Evolutionary conservation across 305 asterid genomes (phyloP), one percentile per base, ranked within the genome.

Genomic region (Solanum hybrid): DNA sequence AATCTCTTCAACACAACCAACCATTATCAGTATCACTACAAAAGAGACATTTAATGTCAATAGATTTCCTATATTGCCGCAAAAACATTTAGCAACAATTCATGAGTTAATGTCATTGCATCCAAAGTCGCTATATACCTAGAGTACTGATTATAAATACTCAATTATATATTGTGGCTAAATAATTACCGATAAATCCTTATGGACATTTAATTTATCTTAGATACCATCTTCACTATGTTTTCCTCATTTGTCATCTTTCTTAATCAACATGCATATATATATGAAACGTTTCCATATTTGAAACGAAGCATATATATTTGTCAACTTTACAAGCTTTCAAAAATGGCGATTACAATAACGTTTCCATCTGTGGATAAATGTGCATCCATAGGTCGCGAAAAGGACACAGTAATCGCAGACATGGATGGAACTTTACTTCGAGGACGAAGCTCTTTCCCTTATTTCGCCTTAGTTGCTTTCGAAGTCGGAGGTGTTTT

Each of bases 391-490:
- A 91, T 87, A 3, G 92, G 94, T 3, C 92, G 94, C 2, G 95
- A 93, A 81, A 94, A 91, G 61, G 92, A 92, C 22, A 91, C 95
- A 0, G 94, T 93, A 36, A 95, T 95, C 12, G 95, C 97, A 0
- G 96, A 93, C 89, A 90, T 95, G 96, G 96, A 95, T 31, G 97
- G 97, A 24, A 94, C 97, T 0, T 57, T 95, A 80, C 92, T 95
- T 2, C 90, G 92, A 42, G 96, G 95, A 3, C 46, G 93, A 5
- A 91, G 93, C 90, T 93, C 95, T 1, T 92, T 92, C 35, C 95
- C 95, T 5, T 93, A 93, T 86, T 93, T 91, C 7, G 94, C 95
- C 4, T 71, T 90, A 26, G 64, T 92, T 4, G 93, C 95, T 26
- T 93, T 91, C 29, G 95, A 93, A 61, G 91, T 88, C 2, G 93